These are phyloP conservation scores for Venturia pyrina DNA, from an alignment of 2,329 filamentous ascomycete genomes.

Conservation along the genomic window DNA sequence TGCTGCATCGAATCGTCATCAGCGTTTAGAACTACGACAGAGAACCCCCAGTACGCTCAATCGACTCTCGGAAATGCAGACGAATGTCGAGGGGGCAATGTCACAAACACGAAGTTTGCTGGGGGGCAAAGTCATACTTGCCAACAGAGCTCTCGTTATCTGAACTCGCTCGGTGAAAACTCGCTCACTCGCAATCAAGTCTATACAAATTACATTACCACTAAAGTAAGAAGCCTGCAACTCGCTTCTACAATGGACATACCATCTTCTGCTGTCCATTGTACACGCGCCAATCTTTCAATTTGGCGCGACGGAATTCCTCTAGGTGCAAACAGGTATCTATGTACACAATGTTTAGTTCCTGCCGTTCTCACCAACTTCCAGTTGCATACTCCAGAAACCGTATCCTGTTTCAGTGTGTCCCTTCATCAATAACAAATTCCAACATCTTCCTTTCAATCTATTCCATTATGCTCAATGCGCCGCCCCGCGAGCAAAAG, in stretches of 20 bases:
- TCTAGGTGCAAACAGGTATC: background rate
- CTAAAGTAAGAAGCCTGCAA: background rate
- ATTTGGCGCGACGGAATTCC: background rate
- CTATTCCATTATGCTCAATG: background rate
- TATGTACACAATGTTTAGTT: background rate
- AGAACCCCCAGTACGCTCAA: no score
- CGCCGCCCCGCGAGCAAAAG: background rate
- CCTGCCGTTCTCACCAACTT: background rate
- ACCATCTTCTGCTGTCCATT: background rate
- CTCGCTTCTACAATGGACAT: background rate
- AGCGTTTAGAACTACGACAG: no score
- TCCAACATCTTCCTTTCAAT: background rate
- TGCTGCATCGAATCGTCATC: no score
- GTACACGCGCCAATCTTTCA: background rate
- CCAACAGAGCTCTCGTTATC: no score
- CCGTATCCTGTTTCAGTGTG: background rate
- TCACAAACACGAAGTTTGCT: no score
- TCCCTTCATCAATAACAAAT: background rate
- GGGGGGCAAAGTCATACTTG: no score
- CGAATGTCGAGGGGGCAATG: no score
- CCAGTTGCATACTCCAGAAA: background rate
- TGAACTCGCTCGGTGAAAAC: no score
- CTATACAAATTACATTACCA: slow-evolving; percentile 1
- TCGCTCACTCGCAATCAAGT: background rate
- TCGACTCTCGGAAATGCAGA: no score